Evolutionary conservation across 441 rosid genomes (phyloP).

Genomic region (Gossypium lobatum): DNA sequence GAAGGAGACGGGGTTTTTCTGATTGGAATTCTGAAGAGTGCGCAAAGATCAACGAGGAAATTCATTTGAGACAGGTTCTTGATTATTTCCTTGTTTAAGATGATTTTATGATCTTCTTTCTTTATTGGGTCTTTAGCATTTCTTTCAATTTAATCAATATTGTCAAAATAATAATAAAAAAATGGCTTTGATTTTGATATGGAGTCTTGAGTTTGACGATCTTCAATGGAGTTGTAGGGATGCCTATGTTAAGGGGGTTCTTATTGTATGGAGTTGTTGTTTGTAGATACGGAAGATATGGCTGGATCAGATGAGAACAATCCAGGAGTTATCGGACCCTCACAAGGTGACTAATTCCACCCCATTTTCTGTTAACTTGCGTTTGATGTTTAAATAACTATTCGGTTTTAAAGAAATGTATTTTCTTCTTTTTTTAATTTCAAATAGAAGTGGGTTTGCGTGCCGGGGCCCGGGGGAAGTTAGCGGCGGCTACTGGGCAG

Average conservation of each 20-base stretch:
- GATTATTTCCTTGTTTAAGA: not conserved
- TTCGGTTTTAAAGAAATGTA: not conserved
- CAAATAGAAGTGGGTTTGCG: conserved; percentile 35
- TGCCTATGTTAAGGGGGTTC: conserved; percentile 7
- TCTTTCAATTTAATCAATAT: not conserved
- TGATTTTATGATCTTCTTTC: conserved; percentile 14
- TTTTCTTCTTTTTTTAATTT: not conserved
- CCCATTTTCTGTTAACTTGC: not conserved
- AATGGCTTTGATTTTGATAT: conserved; percentile 5
- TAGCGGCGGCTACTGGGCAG: conserved; percentile 38
- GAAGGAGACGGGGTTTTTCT: not conserved
- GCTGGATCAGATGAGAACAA: conserved; percentile 73
- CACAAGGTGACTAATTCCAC: conserved; percentile 33
- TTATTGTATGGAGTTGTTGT: conserved; percentile 8
- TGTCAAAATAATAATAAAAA: not conserved
- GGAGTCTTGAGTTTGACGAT: conserved; percentile 11
- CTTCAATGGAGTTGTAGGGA: not conserved
- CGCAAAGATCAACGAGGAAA: conserved; percentile 10
- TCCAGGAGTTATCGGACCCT: conserved; percentile 47
- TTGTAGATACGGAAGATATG: conserved; percentile 37
- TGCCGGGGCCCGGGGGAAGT: conserved; percentile 53
- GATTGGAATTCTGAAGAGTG: conserved; percentile 14
- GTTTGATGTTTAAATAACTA: not conserved
- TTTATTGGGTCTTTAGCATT: conserved; percentile 16
- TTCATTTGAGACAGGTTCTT: not conserved